A percentile compares a stretch with the other conserved stretches of the same genome.
Conservation (phyloP, 1,284 basidiomycete genomes). For the Uromyces viciae-fabae region DNA sequence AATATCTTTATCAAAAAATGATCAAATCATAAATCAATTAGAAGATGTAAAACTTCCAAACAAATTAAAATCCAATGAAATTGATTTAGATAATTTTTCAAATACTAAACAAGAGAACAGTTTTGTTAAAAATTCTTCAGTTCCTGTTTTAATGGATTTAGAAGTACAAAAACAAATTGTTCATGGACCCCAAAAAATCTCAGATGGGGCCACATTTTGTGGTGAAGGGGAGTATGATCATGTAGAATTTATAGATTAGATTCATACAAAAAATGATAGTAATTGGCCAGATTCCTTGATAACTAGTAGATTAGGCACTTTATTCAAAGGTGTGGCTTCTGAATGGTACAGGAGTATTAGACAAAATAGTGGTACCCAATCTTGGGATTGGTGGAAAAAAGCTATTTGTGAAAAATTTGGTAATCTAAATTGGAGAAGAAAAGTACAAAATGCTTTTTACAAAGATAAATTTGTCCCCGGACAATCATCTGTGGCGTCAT, state of each 20-base stretch:
- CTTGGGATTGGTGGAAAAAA: background rate
- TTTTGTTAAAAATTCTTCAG: no score
- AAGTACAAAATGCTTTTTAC: background rate
- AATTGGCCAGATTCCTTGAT: background rate
- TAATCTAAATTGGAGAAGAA: background rate
- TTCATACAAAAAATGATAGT: background rate
- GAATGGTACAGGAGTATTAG: background rate
- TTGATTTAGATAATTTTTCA: no score
- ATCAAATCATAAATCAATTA: no score
- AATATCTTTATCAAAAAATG: no score
- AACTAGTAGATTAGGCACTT: background rate
- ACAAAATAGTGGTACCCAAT: background rate
- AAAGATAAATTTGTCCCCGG: background rate
- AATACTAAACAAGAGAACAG: no score
- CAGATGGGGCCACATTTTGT: background rate
- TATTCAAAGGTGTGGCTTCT: background rate
- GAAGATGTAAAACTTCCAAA: no score
- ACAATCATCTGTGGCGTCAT: background rate
- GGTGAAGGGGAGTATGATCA: slow-evolving; percentile 13
- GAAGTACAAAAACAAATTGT: no score
- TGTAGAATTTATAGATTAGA: background rate
- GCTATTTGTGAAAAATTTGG: background rate
- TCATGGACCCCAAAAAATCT: no score
- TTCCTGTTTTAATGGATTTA: no score
- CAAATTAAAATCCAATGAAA: no score